Evolutionary conservation across 345 rosid genomes (phyloP), one percentile per base, ranked within the genome.

Genomic region (Geranium brycei): DNA sequence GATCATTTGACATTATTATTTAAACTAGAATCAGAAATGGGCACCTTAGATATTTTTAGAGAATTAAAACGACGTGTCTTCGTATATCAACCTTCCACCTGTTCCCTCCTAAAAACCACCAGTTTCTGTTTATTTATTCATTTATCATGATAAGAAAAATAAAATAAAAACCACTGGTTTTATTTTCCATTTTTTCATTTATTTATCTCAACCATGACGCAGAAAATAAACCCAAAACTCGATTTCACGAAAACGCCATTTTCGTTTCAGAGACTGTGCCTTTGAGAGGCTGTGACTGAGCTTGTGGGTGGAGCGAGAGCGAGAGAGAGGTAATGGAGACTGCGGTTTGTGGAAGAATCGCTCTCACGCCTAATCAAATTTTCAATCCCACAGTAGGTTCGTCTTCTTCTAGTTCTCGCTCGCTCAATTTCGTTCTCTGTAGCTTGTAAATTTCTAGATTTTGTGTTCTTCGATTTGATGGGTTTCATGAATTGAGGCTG

Each of bases 311-410:
- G 1, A 23, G 28, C 14, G 41, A 7, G 58, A 51, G 58, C 38
- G 64, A 1, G 57, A 32, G 51, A 1, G 10, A 51, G 31, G 68
- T n/a, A 8, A 71, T 71, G 75, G 75, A 66, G 66, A 66, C 75
- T 63, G 66, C 75, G 58, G 66, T 71, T 23, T 66, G 63, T 61
- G 63, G 70, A 47, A 69, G 75, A 1, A 66, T 71, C 17, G 63
- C 75, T 67, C 62, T 66, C 51, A 62, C 75, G 17, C 75, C 75
- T 0, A 67, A 59, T 11, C 75, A 62, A 30, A 62, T 67, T 51
- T 62, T 71, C 62, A 66, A 35, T 57, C 71, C 71, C 28, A 70
- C 58, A 67, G 51, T 63, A 57, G 75, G 75, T 71, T 55, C 35
- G 1, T 5, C 51, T 41, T 55, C 47, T 17, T 13, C 17, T 5